Percentiles rank a stretch among this genome's conserved stretches.
phyloP scores from a whole-genome alignment of 2,329 filamentous ascomycete genomes.

The Seiridium unicorne region DNA sequence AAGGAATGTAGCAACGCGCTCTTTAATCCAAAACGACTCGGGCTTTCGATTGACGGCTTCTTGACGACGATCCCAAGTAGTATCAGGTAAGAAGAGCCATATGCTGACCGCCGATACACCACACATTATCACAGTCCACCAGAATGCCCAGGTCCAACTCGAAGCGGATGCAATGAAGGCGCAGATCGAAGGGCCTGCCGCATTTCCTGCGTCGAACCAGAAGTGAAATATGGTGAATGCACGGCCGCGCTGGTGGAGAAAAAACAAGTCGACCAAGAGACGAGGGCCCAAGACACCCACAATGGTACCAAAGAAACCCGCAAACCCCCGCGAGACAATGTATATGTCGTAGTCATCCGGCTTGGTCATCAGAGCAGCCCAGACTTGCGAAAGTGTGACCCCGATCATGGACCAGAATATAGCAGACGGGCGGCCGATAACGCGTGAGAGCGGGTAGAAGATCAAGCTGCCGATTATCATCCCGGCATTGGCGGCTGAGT shows the following conservation, averaged over 20 bases:
- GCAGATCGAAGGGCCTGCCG: not conserved
- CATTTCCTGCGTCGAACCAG: not conserved
- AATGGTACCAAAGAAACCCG: not conserved
- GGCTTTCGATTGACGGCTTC: not conserved
- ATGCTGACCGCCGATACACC: not conserved
- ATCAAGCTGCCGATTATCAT: not conserved
- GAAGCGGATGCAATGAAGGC: not conserved
- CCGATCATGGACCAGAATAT: not conserved
- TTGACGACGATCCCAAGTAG: not conserved
- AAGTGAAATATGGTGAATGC: not conserved
- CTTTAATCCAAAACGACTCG: not conserved
- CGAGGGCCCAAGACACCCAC: not conserved
- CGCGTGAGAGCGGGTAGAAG: not conserved
- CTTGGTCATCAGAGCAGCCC: not conserved
- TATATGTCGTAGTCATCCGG: not conserved
- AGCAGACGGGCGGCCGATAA: not conserved
- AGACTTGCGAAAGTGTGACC: not conserved
- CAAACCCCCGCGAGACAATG: not conserved
- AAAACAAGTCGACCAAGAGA: not conserved
- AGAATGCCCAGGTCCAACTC: not conserved
- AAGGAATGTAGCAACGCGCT: not conserved
- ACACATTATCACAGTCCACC: not conserved
- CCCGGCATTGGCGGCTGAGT: not conserved
- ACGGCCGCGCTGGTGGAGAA: not conserved
- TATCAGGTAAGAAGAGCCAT: not conserved